phyloP scores from a whole-genome alignment of 192 early-diverging fungal genomes.

The Backusella tuberculispora region DNA sequence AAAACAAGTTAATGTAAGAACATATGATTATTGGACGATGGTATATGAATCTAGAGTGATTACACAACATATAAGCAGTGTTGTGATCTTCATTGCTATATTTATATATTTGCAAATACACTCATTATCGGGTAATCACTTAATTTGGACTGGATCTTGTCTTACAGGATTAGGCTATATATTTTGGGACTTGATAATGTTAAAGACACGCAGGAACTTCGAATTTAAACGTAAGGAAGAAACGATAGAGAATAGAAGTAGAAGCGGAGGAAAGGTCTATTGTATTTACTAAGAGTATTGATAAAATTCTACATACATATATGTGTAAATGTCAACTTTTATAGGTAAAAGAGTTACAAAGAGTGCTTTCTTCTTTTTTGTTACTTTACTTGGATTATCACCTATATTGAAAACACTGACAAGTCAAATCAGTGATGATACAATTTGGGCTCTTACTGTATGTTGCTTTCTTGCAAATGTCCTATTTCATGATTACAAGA shows the following conservation, averaged over 20 bases:
- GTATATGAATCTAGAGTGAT: slow-evolving; percentile 77
- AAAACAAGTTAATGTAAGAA: slow-evolving; percentile 74
- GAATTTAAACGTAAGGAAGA: slow-evolving; percentile 44
- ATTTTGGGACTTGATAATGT: slow-evolving; percentile 68
- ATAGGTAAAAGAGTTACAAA: slow-evolving; percentile 57
- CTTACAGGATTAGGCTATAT: slow-evolving; percentile 67
- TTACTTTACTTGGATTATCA: slow-evolving; percentile 80
- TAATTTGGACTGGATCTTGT: slow-evolving; percentile 61
- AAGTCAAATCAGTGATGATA: slow-evolving; percentile 85
- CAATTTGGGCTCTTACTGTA: slow-evolving; percentile 91
- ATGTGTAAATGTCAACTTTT: neutral
- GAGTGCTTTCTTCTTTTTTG: slow-evolving; percentile 72
- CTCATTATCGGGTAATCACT: slow-evolving; percentile 54
- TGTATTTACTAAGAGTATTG: neutral
- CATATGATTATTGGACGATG: slow-evolving; percentile 82
- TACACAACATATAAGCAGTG: slow-evolving; percentile 84
- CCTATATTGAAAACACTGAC: slow-evolving; percentile 93
- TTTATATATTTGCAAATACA: slow-evolving; percentile 77
- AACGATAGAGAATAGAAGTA: neutral
- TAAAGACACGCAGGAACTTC: slow-evolving; percentile 47
- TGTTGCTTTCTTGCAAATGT: slow-evolving; percentile 85
- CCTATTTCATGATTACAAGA: slow-evolving; percentile 89
- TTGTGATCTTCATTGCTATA: slow-evolving; percentile 87
- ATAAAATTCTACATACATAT: slow-evolving; percentile 6
- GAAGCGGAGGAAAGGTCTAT: neutral